Evolutionary conservation across 2,329 filamentous ascomycete species (phyloP), one percentile per base, ranked within the genome.

Genomic region (Stemphylium lycopersici): DNA sequence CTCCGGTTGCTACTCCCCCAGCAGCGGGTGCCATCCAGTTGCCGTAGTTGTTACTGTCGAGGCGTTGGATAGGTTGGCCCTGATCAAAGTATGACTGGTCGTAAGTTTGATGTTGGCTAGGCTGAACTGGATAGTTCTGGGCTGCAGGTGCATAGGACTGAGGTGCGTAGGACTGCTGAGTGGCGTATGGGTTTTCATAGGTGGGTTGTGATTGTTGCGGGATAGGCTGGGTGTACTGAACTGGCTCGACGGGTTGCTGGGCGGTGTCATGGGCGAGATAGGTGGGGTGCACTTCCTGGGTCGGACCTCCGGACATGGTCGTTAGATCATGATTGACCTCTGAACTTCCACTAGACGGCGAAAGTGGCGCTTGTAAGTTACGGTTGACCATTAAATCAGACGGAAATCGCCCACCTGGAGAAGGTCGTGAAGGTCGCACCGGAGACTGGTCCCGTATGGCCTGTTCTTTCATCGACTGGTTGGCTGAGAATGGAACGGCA

Each of bases 381-480:
- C 90, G 87, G 76, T 92, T 90, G 75, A 96, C 84, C 80, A 92
- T 87, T 68, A 98, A 81, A 81, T 97, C 93, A 79, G 90, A 96
- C 79, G 93, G 93, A 81, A 99, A 99, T 77, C 93, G 87, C 82
- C 93, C 93, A 87, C 93, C 93, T 87, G 91, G 88, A 84, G 90
- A 87, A 73, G 91, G 90, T 76, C 92, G 87, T 76, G 84, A 84
- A 67, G 84, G 80, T 65, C 74, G 70, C 59, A 73, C 67, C 65
- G 47, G 44, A 39, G 57, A 57, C 57, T 77, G 73, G 49, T 76
- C 73, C 57, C 59, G 71, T 58, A 61, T 62, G 53, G 69, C 56
- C 62, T 68, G 71, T 60, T 64, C 71, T 39, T 68, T 68, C 66
- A 78, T 61, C 32, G 78, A 77, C 38, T 78, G 79, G 67, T 86